Base-by-base conservation (phyloP, 768 basidiomycete genomes). In the Serendipita indica region DNA sequence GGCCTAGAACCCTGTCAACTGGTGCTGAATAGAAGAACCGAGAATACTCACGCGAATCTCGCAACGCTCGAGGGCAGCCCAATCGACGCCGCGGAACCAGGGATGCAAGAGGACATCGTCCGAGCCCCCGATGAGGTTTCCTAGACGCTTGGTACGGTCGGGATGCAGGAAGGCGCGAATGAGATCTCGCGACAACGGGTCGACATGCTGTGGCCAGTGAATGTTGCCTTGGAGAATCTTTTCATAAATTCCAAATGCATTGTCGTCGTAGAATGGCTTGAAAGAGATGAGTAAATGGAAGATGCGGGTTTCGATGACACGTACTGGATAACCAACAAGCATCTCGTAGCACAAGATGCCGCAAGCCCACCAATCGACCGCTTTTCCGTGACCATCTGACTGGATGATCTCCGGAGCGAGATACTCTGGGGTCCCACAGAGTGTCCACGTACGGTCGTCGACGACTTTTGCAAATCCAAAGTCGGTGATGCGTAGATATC, bases 361-460 rank as follows among this genome's bases (percentile, higher is more conserved):
- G 65, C 92, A 86, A 6, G 96, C 94, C 96, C 96, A 99, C 92
- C 92, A 99, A 68, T 99, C 94, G 3, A 92, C 93, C 6, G 93
- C 92, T 69, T 96, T 94, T 10, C 92, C 92, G 70, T 99, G 96
- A 10, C 96, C 96, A 62, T 94, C 92, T 3, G 89, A 91, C 66
- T 94, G 86, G 60, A 99, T 96, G 60, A 99, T 96, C 72, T 99
- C 96, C 18, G 96, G 96, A 2, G 96, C 94, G 34, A 99, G 82
- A 68, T 99, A 98, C 71, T 93, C 90, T 18, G 91, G 90, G 7
- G 90, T 94, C 33, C 90, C 90, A 66, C 96, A 99, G 32, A 99
- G 77, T 4, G 96, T 99, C 83, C 89, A 98, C 3, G 96, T 98
- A 69, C 93, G 86, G 69, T 97, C 94, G 63, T 93, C 89, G 39